Evolutionary conservation across 2,329 filamentous ascomycete genomes (phyloP).

Genomic region (Colletotrichum sp.): DNA sequence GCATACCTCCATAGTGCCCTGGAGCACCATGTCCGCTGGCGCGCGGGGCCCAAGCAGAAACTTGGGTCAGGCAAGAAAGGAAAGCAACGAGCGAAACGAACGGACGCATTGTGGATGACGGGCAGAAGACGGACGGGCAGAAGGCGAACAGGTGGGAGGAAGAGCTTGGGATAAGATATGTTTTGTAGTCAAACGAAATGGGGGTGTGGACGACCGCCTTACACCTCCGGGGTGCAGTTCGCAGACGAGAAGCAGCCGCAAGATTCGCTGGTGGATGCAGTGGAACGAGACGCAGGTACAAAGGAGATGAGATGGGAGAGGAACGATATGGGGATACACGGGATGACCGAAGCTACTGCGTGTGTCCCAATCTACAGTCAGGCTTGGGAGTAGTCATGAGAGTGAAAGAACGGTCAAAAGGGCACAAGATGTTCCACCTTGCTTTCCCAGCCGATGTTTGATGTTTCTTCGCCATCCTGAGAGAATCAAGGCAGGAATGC

Average conservation of each 20-base stretch:
- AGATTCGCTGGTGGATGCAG: background rate
- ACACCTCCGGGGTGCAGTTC: background rate
- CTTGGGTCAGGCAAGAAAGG: background rate
- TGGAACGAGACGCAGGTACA: background rate
- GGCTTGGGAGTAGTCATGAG: background rate
- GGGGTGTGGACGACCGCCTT: background rate
- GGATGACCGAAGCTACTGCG: background rate
- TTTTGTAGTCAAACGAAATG: background rate
- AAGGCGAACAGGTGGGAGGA: background rate
- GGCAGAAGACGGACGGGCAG: background rate
- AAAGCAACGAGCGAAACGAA: background rate
- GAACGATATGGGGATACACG: background rate
- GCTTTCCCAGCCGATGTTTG: background rate
- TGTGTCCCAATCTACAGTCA: background rate
- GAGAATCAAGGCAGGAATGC: background rate
- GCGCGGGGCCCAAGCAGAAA: constrained; percentile 3
- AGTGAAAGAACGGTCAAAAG: background rate
- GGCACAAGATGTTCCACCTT: background rate
- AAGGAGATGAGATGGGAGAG: background rate
- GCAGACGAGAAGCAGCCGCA: background rate
- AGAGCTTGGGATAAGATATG: background rate
- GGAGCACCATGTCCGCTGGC: background rate
- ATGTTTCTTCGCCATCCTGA: background rate
- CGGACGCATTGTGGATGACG: background rate
- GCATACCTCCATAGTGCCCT: constrained; percentile 12